Base-by-base conservation (phyloP, 257 asterid species). In the Nyctanthes arbortristis region DNA sequence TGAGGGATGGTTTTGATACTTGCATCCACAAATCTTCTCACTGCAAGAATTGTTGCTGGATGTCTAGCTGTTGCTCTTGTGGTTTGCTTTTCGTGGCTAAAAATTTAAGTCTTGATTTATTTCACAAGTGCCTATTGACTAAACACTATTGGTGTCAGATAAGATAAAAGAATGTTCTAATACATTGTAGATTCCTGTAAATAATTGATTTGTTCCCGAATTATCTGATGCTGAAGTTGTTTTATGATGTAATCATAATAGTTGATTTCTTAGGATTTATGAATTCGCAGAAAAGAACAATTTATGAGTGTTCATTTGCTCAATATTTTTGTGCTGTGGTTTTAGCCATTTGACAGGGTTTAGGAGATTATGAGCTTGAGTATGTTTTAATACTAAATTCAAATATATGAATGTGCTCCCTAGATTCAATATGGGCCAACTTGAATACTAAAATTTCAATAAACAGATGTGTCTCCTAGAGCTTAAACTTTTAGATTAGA, bases 1-100 rank as follows among this genome's bases (percentile, higher is more conserved):
- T 93, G 98, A 95, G 98, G 97, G 69, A 90, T 93, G 97, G 83
- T 77, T 78, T 88, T 90, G 71, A 82, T 93, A 78, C 92, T 93
- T 71, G 97, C 97, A 69, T 93, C 98, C 0, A 93, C 97, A 77
- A 82, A 88, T 64, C 82, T 90, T 61, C 84, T 90, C 65, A 77
- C 96, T 29, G 80, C 97, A 66, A 87, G 79, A 79, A 90, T 93
- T 58, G 97, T 96, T 71, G 94, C 98, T 54, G 98, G 95, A 63
- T 84, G 96, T 75, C 88, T 93, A 54, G 79, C 89, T 71, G 90
- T 83, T 57, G 80, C 96, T 75, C 88, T 93, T 67, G 52, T 93
- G 65, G 84, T 90, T 61, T 90, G 71, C 89, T 90, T 81, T 90
- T 86, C 84, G 73, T 90, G 66, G 98, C 97, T 27, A 82, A 93